phyloP scores from a whole-genome alignment of 495 filamentous ascomycete species.

The Melanomma pulvis-pyrius region DNA sequence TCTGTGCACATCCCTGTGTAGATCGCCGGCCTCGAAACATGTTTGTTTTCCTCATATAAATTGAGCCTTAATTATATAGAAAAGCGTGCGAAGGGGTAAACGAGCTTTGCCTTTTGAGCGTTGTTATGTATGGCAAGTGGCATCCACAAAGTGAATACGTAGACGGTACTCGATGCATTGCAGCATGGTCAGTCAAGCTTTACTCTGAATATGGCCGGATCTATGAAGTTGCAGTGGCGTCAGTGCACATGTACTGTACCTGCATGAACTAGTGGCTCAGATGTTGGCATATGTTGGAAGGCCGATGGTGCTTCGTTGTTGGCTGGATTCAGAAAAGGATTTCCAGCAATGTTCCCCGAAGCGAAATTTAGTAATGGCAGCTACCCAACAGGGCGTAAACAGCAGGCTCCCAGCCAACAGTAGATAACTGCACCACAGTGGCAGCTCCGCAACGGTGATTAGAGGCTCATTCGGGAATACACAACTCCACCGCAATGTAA shows the following conservation, averaged over 20 bases:
- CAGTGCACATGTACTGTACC: neutral
- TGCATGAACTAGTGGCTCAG: neutral
- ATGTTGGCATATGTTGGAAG: neutral
- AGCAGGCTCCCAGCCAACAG: neutral
- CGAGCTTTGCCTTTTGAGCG: too few relatives aligned
- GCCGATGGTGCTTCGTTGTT: too few relatives aligned
- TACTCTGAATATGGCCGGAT: neutral
- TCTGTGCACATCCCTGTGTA: conserved; percentile 6
- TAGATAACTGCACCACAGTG: neutral
- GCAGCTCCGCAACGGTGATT: neutral
- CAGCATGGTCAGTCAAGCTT: too few relatives aligned
- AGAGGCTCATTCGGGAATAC: neutral
- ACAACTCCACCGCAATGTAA: neutral
- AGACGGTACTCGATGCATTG: too few relatives aligned
- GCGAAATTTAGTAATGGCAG: neutral
- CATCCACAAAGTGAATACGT: too few relatives aligned
- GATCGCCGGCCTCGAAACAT: conserved; percentile 15
- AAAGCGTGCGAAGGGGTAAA: too few relatives aligned
- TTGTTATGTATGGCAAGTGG: neutral
- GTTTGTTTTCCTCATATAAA: conserved; percentile 5
- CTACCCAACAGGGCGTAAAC: too few relatives aligned
- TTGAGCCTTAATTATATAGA: neutral
- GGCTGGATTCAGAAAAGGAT: neutral
- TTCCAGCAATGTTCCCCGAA: neutral
- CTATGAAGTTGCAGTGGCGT: neutral